Conservation (phyloP, 345 rosid genomes). For the Combretum micranthum region DNA sequence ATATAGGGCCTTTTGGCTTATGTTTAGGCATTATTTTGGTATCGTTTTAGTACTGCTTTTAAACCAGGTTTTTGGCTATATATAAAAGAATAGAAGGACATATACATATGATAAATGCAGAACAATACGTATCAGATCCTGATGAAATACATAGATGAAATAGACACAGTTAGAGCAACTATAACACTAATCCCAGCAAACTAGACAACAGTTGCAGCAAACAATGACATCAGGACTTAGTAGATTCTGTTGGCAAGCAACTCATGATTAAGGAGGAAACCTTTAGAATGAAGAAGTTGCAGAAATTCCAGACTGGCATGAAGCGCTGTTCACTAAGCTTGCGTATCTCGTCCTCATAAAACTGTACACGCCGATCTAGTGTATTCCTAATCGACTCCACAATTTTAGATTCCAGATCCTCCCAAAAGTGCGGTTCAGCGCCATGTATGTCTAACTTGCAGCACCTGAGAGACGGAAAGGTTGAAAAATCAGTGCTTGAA, state of each 20-base stretch:
- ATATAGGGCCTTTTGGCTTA: too few relatives aligned
- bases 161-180: too few relatives aligned
- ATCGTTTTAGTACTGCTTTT: too few relatives aligned
- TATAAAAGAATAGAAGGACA: too few relatives aligned
- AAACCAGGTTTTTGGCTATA: too few relatives aligned
- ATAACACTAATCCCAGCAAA: too few relatives aligned
- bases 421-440: slow-evolving; percentile 86
- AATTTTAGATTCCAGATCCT: slow-evolving; percentile 77
- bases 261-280: slow-evolving; percentile 37
- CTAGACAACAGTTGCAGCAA: slow-evolving; percentile 7
- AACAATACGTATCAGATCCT: too few relatives aligned
- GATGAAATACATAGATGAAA: too few relatives aligned
- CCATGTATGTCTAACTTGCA: slow-evolving; percentile 84
- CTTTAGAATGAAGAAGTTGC: slow-evolving; percentile 95
- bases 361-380: slow-evolving; percentile 80
- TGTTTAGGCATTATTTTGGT: too few relatives aligned
- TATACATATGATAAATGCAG: too few relatives aligned
- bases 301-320: slow-evolving; percentile 96
- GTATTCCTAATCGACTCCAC: slow-evolving; percentile 81
- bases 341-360: slow-evolving; percentile 95
- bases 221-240: slow-evolving; percentile 7
- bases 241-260: slow-evolving; percentile 9
- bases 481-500: slow-evolving; percentile 25
- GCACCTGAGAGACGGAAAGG: slow-evolving; percentile 52
- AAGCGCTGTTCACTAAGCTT: slow-evolving; percentile 89